Evolutionary conservation across 306 rosid genomes (phyloP).

Genomic region (Rosa lucieae): DNA sequence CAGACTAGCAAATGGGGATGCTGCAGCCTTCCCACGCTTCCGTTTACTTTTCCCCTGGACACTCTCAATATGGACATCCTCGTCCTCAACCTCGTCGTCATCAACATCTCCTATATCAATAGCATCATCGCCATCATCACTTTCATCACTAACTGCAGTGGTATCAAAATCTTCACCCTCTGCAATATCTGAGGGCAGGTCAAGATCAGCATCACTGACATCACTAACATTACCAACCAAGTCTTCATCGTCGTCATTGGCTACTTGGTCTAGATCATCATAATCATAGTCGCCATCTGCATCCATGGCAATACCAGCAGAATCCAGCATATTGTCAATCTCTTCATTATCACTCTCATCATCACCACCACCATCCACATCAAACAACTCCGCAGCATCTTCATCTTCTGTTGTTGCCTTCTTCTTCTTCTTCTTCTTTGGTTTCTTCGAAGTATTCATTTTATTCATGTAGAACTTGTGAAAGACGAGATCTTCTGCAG

Average conservation of each 20-base stretch:
- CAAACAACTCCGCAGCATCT: constrained; percentile 59
- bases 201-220: constrained; percentile 63
- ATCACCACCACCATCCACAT: constrained; percentile 46
- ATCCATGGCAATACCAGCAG: constrained; percentile 47
- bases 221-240: constrained; percentile 69
- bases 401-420: constrained; percentile 54
- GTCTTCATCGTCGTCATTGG: constrained; percentile 74
- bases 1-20: constrained; percentile 77
- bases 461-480: constrained; percentile 86
- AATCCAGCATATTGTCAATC: constrained; percentile 74
- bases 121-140: constrained; percentile 20
- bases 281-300: constrained; percentile 69
- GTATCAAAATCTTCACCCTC: constrained; percentile 52
- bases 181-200: constrained; percentile 46
- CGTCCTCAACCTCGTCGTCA: constrained; percentile 38
- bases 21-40: constrained; percentile 47
- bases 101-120: constrained; percentile 54
- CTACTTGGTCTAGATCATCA: constrained; percentile 77
- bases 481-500: constrained; percentile 92
- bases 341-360: constrained; percentile 92
- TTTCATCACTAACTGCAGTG: constrained; percentile 10
- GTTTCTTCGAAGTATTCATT: constrained; percentile 59
- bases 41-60: constrained; percentile 46
- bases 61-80: constrained; percentile 28
- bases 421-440: constrained; percentile 80